Evolutionary conservation across 1,284 basidiomycete species (phyloP), one percentile per base, ranked within the genome.

Genomic region (Entoloma clypeatum): DNA sequence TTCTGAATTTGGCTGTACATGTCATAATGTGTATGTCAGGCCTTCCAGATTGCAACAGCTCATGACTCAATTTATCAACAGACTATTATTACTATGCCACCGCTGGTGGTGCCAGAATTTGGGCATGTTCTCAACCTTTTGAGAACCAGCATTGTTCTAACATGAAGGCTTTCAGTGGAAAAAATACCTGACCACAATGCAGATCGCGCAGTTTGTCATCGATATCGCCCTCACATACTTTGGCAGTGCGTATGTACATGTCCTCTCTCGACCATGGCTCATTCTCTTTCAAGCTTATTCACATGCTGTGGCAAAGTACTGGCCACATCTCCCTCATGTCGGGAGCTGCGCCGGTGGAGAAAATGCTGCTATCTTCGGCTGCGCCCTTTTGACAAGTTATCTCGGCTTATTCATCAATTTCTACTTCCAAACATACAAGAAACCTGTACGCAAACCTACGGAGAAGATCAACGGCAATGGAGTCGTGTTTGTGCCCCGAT

Each of bases 1-100:
- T 74, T 42, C 79, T 97, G 56, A 99, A 99, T 73, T 74, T 99
- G 45, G 69, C 77, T 44, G 96, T 99, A 36, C 96, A 99, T 69
- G 93, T 99, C 58, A 70, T 98, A 57, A 99, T 99, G 96, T 99
- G 88, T 92, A 65, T 62, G 89, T 74, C n/a, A n/a, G 17, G 8
- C 11, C 36, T 30, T 39, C 7, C 39, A 21, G 14, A 28, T 30
- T 24, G 38, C 18, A 37, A 35, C 13, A 14, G 8, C 19, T n/a
- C 7, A 30, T 29, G 43, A 39, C 34, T 51, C 23, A 48, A 37
- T 34, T 11, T 10, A 8, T 21, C 37, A 18, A 9, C 10, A 92
- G 90, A 96, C 71, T 96, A 98, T 69, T 97, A 97, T 71, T 96
- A 96, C 71, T 96, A 85, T 66, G 92, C 92, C 29, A 96, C 94